Percentiles rank a stretch among this genome's conserved stretches.
Conservation (phyloP, 352 stramenopile genomes). For the Globisporangium nodosum region DNA sequence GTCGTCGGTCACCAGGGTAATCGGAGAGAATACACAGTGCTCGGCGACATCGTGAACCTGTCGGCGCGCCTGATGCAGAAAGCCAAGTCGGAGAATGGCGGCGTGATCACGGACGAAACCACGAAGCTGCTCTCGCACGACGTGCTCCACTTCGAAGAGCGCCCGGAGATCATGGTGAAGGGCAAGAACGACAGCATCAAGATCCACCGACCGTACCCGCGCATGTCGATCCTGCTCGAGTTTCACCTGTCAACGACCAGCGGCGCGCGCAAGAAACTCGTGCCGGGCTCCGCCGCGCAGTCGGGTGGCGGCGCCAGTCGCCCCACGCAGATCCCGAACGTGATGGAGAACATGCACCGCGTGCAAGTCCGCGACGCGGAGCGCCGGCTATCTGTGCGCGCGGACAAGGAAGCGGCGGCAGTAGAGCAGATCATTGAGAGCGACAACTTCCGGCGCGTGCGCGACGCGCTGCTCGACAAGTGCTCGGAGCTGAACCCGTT, state of each 20-base stretch:
- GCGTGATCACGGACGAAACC: slow-evolving; percentile 84
- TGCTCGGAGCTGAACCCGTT: slow-evolving; percentile 66
- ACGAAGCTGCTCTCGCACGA: slow-evolving; percentile 84
- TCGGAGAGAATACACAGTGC: slow-evolving; percentile 90
- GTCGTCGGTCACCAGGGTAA: slow-evolving; percentile 89
- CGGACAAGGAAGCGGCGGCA: slow-evolving; percentile 38
- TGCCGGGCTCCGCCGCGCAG: background rate
- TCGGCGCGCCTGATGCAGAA: slow-evolving; percentile 91
- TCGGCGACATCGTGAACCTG: slow-evolving; percentile 93
- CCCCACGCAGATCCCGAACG: slow-evolving; percentile 53
- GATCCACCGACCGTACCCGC: slow-evolving; percentile 81
- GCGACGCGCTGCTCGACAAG: slow-evolving; percentile 48
- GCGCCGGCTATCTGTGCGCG: slow-evolving; percentile 46
- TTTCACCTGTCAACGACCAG: slow-evolving; percentile 51
- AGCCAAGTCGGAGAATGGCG: slow-evolving; percentile 75
- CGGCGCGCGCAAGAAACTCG: slow-evolving; percentile 9
- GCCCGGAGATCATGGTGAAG: slow-evolving; percentile 88
- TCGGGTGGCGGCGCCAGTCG: slow-evolving; percentile 1
- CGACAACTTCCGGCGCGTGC: slow-evolving; percentile 48
- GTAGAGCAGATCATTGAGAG: slow-evolving; percentile 54
- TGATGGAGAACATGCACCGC: slow-evolving; percentile 87
- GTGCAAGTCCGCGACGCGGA: slow-evolving; percentile 80
- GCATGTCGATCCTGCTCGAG: slow-evolving; percentile 80
- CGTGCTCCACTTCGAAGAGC: slow-evolving; percentile 87
- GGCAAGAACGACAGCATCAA: slow-evolving; percentile 90